Evolutionary conservation across 805 yeast genomes (phyloP), one percentile per base, ranked within the genome.

Genomic region (Ogataea naganishii): DNA sequence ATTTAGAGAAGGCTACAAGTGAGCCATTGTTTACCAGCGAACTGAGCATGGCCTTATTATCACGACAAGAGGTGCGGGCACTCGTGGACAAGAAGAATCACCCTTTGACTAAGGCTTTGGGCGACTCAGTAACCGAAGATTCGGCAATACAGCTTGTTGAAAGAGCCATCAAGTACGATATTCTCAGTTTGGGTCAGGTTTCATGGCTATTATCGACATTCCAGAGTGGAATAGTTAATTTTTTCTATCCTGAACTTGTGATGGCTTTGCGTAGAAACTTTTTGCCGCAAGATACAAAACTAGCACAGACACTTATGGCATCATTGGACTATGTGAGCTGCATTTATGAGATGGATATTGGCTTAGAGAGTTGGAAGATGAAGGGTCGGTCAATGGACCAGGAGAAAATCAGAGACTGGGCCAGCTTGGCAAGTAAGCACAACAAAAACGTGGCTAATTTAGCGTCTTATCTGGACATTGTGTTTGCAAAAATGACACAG

Each of bases 51-150:
- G n/a, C n/a, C n/a, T n/a, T n/a, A n/a, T n/a, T n/a, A n/a, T n/a
- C n/a, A n/a, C n/a, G n/a, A n/a, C n/a, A n/a, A n/a, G 78, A 72
- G 32, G 57, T 67, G 4, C 51, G 81, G 37, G 57, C 62, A 1
- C 49, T 69, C 4, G 50, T 72, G 4, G 75, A 72, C 36, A 57
- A 59, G 20, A 60, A 64, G 32, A 49, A 68, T 2, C 58, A 52
- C 16, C 34, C 46, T 3, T 18, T 53, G 4, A 42, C 51, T 30
- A 58, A 53, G 34, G 49, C 49, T 10, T 22, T 41, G 11, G 12
- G 11, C 6, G 33, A 26, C 7, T 24, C 33, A 2, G 29, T 22
- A 10, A 30, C 46, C 10, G 31, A 37, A 22, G n/a, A 24, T 9
- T 29, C 34, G 9, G 45, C 58, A 2, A 20, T 43, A 11, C 20